These are phyloP conservation scores for Gastrolobium bilobum DNA, from an alignment of 306 rosid species.

Conservation along the genomic window DNA sequence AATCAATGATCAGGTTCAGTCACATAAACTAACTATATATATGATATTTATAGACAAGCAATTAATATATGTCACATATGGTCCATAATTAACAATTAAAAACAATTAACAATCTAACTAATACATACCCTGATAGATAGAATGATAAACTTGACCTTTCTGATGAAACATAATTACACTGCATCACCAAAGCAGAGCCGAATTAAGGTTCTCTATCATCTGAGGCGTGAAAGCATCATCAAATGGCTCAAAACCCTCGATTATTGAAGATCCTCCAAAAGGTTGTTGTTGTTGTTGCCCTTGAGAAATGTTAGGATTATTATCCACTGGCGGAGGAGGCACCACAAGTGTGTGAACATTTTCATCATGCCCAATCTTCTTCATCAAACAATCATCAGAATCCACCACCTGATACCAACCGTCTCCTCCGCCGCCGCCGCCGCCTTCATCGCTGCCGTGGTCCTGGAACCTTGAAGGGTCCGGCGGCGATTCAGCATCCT, in stretches of 20 bases:
- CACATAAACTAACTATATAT: neutral
- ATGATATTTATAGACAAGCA: conserved; percentile 11
- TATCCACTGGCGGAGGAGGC: conserved; percentile 48
- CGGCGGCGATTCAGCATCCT: conserved; percentile 71
- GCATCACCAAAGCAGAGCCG: conserved; percentile 51
- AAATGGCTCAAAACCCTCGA: conserved; percentile 46
- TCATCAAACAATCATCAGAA: conserved; percentile 9
- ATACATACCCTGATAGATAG: neutral
- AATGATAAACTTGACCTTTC: conserved; percentile 25
- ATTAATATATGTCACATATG: conserved; percentile 4
- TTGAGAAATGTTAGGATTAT: neutral
- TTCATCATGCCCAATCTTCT: neutral
- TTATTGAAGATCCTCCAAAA: conserved; percentile 20
- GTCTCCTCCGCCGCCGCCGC: neutral
- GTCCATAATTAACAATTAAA: conserved; percentile 14
- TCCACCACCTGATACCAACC: neutral
- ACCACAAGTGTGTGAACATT: neutral
- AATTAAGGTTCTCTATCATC: conserved; percentile 62
- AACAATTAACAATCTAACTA: neutral
- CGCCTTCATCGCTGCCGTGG: neutral
- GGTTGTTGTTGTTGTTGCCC: neutral
- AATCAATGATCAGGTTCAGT: neutral
- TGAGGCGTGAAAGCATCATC: conserved; percentile 67
- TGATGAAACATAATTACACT: conserved; percentile 40
- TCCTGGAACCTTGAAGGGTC: conserved; percentile 56